Evolutionary conservation across 306 rosid species (phyloP).

Genomic region (Urtica urens): DNA sequence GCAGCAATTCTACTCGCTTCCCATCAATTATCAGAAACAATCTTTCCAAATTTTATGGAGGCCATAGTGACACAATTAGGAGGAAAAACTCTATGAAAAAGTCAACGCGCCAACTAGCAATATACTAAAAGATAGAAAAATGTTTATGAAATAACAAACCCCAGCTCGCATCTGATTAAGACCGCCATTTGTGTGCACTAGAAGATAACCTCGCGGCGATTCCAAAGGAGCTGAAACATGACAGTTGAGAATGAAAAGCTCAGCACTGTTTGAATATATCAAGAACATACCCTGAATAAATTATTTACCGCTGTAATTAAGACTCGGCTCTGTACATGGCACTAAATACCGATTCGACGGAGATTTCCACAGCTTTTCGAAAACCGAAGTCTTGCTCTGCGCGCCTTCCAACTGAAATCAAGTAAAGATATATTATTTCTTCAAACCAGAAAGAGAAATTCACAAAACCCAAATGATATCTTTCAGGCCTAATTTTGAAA

Average conservation of each 20-base stretch:
- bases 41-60: not conserved
- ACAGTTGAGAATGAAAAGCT: slow-evolving; percentile 7
- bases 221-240: slow-evolving; percentile 46
- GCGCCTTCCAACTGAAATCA: slow-evolving; percentile 42
- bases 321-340: slow-evolving; percentile 56
- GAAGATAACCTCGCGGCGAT: slow-evolving; percentile 67
- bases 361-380: slow-evolving; percentile 80
- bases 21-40: not conserved
- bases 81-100: slow-evolving; percentile 1
- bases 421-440: slow-evolving; percentile 31
- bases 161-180: slow-evolving; percentile 98
- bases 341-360: slow-evolving; percentile 54
- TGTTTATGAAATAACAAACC: slow-evolving; percentile 30
- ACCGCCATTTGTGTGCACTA: slow-evolving; percentile 89
- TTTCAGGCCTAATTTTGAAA: too few species aligned
- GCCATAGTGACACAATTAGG: not conserved
- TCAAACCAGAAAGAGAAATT: slow-evolving; percentile 9
- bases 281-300: slow-evolving; percentile 5
- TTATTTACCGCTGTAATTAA: slow-evolving; percentile 58
- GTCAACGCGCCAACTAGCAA: not conserved
- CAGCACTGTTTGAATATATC: slow-evolving; percentile 9
- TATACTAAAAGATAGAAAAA: slow-evolving; percentile 3
- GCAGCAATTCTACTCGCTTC: not conserved
- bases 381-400: slow-evolving; percentile 25
- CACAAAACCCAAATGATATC: too few species aligned